Evolutionary conservation across 352 stramenopile species (phyloP).

Genomic region (Globisporangium middletonii): DNA sequence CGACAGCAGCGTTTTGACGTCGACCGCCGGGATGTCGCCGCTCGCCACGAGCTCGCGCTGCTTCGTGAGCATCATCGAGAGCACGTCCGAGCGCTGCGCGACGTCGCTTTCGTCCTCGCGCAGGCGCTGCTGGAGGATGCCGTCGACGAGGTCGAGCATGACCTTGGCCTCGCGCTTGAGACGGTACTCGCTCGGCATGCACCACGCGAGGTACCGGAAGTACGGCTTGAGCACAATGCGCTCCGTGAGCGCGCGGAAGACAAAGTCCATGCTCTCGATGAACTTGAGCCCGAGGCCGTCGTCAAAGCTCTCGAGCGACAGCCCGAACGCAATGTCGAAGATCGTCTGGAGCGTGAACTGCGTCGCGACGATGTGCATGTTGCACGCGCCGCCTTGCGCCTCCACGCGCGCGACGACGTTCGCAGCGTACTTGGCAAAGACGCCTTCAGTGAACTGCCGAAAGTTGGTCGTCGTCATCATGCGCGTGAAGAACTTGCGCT

Average conservation of each 20-base stretch:
- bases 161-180: conserved; percentile 16
- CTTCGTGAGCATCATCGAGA: conserved; percentile 51
- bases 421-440: too few species aligned
- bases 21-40: background rate
- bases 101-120: conserved; percentile 24
- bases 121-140: conserved; percentile 31
- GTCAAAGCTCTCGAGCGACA: conserved; percentile 25
- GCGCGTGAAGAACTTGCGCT: conserved; percentile 78
- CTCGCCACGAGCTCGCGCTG: conserved; percentile 22
- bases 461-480: conserved; percentile 78
- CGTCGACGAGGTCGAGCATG: conserved; percentile 31
- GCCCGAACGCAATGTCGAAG: conserved; percentile 38
- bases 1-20: background rate
- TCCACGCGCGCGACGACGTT: too few species aligned
- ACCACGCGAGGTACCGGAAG: conserved; percentile 43
- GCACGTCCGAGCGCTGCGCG: conserved; percentile 27
- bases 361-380: too few species aligned
- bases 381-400: too few species aligned
- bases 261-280: conserved; percentile 40
- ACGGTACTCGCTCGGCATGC: conserved; percentile 53
- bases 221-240: conserved; percentile 51
- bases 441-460: too few species aligned
- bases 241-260: conserved; percentile 36
- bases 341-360: too few species aligned
- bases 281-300: conserved; percentile 19